Evolutionary conservation across 1,284 basidiomycete species (phyloP).

Genomic region (Ceratobasidium papillatum): DNA sequence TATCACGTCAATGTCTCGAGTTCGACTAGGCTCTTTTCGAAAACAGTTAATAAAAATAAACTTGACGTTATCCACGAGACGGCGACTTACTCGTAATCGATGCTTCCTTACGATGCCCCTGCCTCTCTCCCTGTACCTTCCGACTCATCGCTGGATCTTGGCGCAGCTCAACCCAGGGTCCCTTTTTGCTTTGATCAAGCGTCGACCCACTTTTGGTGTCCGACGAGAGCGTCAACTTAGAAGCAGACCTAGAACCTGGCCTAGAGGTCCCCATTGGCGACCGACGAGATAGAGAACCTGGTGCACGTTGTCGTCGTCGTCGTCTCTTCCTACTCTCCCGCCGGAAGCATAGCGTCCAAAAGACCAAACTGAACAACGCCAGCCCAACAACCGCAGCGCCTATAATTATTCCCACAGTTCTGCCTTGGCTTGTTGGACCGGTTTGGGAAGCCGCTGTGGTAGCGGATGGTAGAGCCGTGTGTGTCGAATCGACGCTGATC

Average conservation of each 20-base stretch:
- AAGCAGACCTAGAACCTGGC: neutral
- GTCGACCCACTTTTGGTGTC: neutral
- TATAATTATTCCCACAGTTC: neutral
- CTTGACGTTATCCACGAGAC: too few species aligned
- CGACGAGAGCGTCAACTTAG: neutral
- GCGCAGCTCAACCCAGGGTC: neutral
- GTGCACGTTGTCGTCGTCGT: neutral
- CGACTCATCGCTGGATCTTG: neutral
- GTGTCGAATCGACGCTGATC: neutral
- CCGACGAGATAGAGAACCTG: neutral
- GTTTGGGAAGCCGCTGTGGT: neutral
- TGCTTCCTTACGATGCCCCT: neutral
- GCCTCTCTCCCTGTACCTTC: conserved; percentile 7
- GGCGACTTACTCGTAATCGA: neutral
- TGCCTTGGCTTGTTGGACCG: neutral
- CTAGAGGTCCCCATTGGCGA: neutral
- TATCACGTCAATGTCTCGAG: too few species aligned
- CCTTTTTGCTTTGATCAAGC: conserved; percentile 2
- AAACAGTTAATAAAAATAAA: too few species aligned
- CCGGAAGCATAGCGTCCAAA: neutral
- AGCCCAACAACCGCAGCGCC: conserved; percentile 4
- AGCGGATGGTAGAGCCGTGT: neutral
- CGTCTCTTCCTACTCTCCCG: neutral
- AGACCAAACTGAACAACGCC: neutral
- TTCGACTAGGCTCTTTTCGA: too few species aligned